phyloP scores from a whole-genome alignment of 345 rosid genomes.

The Angophora floribunda region DNA sequence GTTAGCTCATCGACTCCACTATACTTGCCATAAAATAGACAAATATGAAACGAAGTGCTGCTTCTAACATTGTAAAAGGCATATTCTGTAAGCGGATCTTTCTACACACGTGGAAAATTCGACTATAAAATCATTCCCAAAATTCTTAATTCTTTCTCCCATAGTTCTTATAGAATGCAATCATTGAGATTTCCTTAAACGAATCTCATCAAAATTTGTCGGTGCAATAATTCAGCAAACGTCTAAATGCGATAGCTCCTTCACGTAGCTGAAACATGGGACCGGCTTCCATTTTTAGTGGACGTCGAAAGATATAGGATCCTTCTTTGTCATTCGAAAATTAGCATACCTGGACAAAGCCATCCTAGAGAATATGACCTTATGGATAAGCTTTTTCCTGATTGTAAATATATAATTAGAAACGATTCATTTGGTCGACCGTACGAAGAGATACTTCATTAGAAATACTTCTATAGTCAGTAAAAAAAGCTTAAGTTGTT shows the following conservation, averaged over 20 bases:
- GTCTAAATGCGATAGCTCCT: background rate
- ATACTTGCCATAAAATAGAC: background rate
- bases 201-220: background rate
- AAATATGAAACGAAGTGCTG: background rate
- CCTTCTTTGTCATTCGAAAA: background rate
- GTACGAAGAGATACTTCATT: background rate
- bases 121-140: background rate
- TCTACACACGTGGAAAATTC: background rate
- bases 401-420: background rate
- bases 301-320: background rate
- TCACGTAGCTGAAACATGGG: background rate
- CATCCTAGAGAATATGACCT: background rate
- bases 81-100: background rate
- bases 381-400: background rate
- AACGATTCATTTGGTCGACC: background rate
- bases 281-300: background rate
- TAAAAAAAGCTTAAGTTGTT: background rate
- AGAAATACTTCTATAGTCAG: background rate
- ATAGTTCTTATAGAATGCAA: background rate
- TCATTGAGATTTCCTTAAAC: background rate
- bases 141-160: background rate
- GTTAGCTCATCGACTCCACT: background rate
- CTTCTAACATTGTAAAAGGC: background rate
- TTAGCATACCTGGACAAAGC: background rate
- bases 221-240: background rate